Percentiles rank a stretch among this genome's conserved stretches.
phyloP scores from a whole-genome alignment of 495 filamentous ascomycete genomes.

The Hyaloscypha hepaticicola region DNA sequence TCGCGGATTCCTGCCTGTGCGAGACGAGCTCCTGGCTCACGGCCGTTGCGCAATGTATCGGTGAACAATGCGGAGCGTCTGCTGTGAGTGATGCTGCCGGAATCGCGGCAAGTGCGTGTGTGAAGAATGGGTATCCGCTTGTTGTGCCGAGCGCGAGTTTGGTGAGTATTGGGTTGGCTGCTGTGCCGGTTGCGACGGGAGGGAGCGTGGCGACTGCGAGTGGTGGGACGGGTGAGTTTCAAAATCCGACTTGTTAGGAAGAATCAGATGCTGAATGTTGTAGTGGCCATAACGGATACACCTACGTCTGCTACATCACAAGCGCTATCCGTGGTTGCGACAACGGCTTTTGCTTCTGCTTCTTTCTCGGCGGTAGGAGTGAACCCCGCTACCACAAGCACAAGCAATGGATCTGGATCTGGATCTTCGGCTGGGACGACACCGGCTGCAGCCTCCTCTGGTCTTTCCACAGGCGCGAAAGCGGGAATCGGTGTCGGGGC shows the following conservation, averaged over 20 bases:
- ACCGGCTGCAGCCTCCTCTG: not conserved
- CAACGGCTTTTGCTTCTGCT: too few relatives aligned
- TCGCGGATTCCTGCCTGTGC: conserved; percentile 5
- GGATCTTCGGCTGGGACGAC: not conserved
- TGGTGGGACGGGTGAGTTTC: not conserved
- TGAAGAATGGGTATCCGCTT: not conserved
- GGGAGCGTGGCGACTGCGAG: not conserved
- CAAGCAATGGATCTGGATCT: too few relatives aligned
- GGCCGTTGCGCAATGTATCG: conserved; percentile 8
- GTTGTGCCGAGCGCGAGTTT: not conserved
- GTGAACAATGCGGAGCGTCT: not conserved
- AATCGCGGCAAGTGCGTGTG: not conserved
- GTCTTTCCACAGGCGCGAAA: conserved; percentile 6
- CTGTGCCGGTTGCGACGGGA: not conserved
- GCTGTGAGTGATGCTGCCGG: not conserved
- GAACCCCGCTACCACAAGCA: too few relatives aligned
- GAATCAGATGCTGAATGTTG: too few relatives aligned
- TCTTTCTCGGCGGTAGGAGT: too few relatives aligned
- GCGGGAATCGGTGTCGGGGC: conserved; percentile 5
- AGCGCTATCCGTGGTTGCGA: too few relatives aligned
- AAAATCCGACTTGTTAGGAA: too few relatives aligned
- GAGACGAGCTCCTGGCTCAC: not conserved
- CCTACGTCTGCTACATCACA: too few relatives aligned
- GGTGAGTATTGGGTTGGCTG: conserved; percentile 5
- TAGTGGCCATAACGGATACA: too few relatives aligned